Percentiles rank a stretch among this genome's conserved stretches.
phyloP scores from a whole-genome alignment of 1,284 basidiomycete species.

The Lentinula novae-zelandiae region DNA sequence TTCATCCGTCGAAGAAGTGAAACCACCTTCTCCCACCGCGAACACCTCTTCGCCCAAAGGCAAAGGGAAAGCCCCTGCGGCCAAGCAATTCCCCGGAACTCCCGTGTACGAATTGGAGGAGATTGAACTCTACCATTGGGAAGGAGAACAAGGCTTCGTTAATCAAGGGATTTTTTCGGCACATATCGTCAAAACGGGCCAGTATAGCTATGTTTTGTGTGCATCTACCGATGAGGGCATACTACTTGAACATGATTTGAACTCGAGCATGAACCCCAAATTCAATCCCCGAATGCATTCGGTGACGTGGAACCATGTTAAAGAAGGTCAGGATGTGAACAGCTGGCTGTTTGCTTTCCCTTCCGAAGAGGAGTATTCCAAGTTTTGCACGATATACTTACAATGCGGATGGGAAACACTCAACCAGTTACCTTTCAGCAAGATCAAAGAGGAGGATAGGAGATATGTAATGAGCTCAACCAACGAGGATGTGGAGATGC shows the following conservation, averaged over 20 bases:
- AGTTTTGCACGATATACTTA: conserved; percentile 69
- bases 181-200: conserved; percentile 57
- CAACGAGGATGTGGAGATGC: conserved; percentile 84
- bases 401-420: conserved; percentile 81
- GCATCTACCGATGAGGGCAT: conserved; percentile 45
- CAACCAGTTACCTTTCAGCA: conserved; percentile 75
- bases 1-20: conserved; percentile 13
- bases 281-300: conserved; percentile 62
- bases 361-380: conserved; percentile 52
- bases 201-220: conserved; percentile 64
- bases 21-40: not conserved
- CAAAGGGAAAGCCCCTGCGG: conserved; percentile 10
- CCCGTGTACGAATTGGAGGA: conserved; percentile 20
- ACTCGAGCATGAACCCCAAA: conserved; percentile 74
- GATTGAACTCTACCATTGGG: conserved; percentile 72
- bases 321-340: conserved; percentile 57
- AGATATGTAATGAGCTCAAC: conserved; percentile 70
- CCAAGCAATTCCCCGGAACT: conserved; percentile 3
- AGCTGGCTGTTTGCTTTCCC: conserved; percentile 86
- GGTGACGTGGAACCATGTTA: conserved; percentile 82
- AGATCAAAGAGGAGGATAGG: conserved; percentile 83
- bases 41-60: conserved; percentile 3
- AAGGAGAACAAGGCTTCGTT: conserved; percentile 64
- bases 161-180: conserved; percentile 73
- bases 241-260: conserved; percentile 58